A percentile compares a stretch with the other conserved stretches of the same genome.
Conservation (phyloP, 2,329 filamentous ascomycete genomes). For the Trichocomaceae sp. region DNA sequence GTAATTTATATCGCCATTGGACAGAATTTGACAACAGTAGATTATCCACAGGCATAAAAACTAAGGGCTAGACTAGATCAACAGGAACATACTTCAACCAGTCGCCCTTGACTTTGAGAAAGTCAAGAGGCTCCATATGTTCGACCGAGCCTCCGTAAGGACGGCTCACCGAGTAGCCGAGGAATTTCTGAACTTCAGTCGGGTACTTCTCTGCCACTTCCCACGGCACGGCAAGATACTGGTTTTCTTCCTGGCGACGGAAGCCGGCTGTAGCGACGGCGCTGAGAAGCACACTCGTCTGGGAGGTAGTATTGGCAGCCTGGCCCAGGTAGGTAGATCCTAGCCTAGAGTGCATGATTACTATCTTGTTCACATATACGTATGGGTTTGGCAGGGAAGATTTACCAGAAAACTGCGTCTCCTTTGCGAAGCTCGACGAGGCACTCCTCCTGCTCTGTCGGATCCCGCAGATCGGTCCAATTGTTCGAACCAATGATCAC, state of each 20-base stretch:
- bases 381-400: neutral
- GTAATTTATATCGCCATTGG: no score
- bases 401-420: neutral
- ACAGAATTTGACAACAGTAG: no score
- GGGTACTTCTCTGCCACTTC: neutral
- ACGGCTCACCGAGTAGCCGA: neutral
- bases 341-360: neutral
- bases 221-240: neutral
- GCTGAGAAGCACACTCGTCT: neutral
- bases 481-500: no score
- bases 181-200: neutral
- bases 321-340: neutral
- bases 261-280: neutral
- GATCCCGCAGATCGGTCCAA: neutral
- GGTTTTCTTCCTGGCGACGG: neutral
- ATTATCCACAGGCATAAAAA: no score
- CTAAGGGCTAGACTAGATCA: slow-evolving; percentile 28
- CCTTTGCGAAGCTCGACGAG: neutral
- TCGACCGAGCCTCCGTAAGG: neutral
- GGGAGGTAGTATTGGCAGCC: neutral
- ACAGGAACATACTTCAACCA: neutral
- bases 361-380: neutral
- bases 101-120: neutral
- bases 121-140: neutral
- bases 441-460: neutral